These are phyloP conservation scores for Ichthyophthirius multifiliis DNA, from an alignment of 169 alveolate genomes.

Conservation along the genomic window DNA sequence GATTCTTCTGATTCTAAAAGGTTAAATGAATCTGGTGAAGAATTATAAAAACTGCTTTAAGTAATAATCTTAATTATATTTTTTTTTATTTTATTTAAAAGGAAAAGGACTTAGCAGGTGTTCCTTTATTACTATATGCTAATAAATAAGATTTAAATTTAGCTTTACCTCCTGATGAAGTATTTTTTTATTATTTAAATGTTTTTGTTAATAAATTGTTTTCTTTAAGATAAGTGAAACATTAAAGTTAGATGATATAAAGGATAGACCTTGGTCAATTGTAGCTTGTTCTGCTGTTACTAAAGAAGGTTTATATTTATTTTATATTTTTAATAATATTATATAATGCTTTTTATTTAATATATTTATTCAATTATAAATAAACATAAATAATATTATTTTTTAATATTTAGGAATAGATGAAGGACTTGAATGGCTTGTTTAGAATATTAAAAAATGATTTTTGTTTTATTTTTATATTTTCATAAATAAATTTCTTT, in stretches of 20 bases:
- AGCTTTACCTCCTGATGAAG: constrained; percentile 85
- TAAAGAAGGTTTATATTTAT: constrained; percentile 62
- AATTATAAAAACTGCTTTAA: constrained; percentile 73
- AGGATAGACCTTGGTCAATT: constrained; percentile 85
- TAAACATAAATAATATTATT: not conserved
- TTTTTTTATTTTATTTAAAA: not conserved
- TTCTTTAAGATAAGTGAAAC: constrained; percentile 50
- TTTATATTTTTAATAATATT: not conserved
- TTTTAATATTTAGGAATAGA: constrained; percentile 43
- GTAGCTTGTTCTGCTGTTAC: constrained; percentile 92
- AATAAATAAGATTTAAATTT: constrained; percentile 82
- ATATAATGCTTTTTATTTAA: no score
- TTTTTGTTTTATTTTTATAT: no score
- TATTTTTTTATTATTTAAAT: not conserved
- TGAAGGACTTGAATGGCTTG: constrained; percentile 89
- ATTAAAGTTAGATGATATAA: constrained; percentile 58
- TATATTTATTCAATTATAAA: no score
- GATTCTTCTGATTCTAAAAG: constrained; percentile 87
- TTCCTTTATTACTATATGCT: constrained; percentile 86
- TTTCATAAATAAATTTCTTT: no score
- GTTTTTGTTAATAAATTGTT: not conserved
- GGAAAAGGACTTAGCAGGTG: constrained; percentile 74
- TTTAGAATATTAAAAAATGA: constrained; percentile 40
- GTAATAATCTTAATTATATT: constrained; percentile 10
- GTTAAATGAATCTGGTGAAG: constrained; percentile 82